Conservation (phyloP, 169 alveolate species). For the Prorocentrum cordatum region DNA sequence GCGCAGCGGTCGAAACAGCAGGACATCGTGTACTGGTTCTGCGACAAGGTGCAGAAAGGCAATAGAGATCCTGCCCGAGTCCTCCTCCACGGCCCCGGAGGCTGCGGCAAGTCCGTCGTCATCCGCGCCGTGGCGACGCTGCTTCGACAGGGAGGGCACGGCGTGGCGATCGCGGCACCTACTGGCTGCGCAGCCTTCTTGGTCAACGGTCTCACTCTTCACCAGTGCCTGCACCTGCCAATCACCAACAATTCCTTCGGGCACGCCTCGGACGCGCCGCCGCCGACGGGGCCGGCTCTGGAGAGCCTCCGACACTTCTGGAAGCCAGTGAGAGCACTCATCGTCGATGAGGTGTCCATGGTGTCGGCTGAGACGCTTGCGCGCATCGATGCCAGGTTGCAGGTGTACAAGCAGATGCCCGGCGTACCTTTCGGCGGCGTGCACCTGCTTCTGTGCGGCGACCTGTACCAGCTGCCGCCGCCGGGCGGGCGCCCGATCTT, state of each 20-base stretch:
- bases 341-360: constrained; percentile 5
- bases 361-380: not conserved
- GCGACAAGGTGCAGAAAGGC: not conserved
- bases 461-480: constrained; percentile 32
- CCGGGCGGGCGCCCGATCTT: not conserved
- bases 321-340: not conserved
- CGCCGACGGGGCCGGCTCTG: not conserved
- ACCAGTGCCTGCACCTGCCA: not conserved
- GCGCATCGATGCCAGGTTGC: not conserved
- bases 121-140: not conserved
- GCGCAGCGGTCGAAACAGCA: too few species aligned
- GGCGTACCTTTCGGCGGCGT: not conserved
- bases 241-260: constrained; percentile 4
- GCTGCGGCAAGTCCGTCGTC: constrained; percentile 25
- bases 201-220: constrained; percentile 15
- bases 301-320: not conserved
- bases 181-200: constrained; percentile 8
- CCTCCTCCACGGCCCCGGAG: constrained; percentile 9
- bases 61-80: not conserved
- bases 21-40: too few species aligned
- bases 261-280: not conserved
- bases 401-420: not conserved
- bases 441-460: not conserved
- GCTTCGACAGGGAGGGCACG: not conserved
- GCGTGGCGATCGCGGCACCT: not conserved